Conservation (phyloP, 225 moss, liverwort and hornwort species). For the Asterella californica region DNA sequence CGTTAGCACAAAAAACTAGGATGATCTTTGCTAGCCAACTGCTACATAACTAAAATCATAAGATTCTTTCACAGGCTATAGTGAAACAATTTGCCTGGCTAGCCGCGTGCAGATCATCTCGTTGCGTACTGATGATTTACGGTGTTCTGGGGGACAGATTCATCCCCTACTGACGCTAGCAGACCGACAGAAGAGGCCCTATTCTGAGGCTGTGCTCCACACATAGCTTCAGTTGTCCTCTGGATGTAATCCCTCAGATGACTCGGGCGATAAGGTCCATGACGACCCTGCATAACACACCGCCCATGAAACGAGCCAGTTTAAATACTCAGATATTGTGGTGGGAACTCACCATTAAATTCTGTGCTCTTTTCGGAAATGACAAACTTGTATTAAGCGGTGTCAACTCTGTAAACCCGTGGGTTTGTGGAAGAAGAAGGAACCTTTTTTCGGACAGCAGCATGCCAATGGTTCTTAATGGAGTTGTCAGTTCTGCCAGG, state of each 20-base stretch:
- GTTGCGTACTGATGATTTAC: no score
- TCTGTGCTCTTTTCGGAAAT: not conserved
- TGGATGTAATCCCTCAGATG: constrained; percentile 51
- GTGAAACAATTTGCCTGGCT: no score
- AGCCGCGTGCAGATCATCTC: no score
- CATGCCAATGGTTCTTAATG: constrained; percentile 74
- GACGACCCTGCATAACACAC: constrained; percentile 46
- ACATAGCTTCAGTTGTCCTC: constrained; percentile 27
- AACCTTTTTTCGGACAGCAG: constrained; percentile 61
- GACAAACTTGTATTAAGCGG: not conserved
- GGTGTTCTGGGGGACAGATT: not conserved
- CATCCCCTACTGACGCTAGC: not conserved
- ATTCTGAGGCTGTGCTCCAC: not conserved
- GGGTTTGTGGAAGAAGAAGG: not conserved
- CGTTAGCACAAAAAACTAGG: no score
- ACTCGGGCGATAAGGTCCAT: constrained; percentile 52
- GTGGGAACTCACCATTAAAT: not conserved
- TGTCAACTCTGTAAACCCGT: not conserved
- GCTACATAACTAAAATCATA: no score
- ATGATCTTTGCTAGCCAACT: no score
- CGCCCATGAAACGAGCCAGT: not conserved
- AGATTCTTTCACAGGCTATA: no score
- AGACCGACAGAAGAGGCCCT: not conserved
- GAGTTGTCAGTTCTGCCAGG: constrained; percentile 72
- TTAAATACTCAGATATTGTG: not conserved